phyloP scores from a whole-genome alignment of 1,284 basidiomycete genomes.

The Ganoderma lucidum region DNA sequence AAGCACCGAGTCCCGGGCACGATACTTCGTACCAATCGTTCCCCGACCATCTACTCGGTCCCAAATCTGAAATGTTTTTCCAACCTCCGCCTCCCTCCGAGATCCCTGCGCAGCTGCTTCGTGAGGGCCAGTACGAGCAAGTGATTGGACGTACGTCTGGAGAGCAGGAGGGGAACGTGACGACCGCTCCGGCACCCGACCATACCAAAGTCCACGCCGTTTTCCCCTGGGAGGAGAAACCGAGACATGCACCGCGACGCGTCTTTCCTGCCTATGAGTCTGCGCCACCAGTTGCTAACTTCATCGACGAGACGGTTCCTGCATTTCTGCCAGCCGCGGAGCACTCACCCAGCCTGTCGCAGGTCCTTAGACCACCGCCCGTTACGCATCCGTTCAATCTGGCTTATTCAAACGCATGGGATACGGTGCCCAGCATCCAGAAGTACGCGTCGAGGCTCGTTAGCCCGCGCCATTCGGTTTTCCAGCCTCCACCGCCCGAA shows the following conservation, averaged over 20 bases:
- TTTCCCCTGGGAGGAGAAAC: slow-evolving; percentile 94
- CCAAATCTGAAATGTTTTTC: slow-evolving; percentile 60
- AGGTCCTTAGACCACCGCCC: slow-evolving; percentile 34
- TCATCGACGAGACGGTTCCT: slow-evolving; percentile 44
- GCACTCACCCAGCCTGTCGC: slow-evolving; percentile 10
- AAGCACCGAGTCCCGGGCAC: slow-evolving; percentile 50
- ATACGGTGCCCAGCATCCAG: slow-evolving; percentile 79
- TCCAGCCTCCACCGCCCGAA: slow-evolving; percentile 55
- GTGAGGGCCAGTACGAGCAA: slow-evolving; percentile 69
- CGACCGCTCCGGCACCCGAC: slow-evolving; percentile 66
- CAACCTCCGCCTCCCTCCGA: slow-evolving; percentile 60
- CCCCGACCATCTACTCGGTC: slow-evolving; percentile 37
- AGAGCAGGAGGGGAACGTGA: background rate
- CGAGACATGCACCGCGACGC: slow-evolving; percentile 69
- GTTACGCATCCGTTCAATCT: slow-evolving; percentile 62
- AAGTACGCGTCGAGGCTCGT: slow-evolving; percentile 75
- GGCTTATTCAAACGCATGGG: slow-evolving; percentile 84
- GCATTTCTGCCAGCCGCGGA: slow-evolving; percentile 14
- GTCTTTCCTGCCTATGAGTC: slow-evolving; percentile 80
- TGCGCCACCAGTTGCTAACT: slow-evolving; percentile 58
- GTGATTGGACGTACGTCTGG: slow-evolving; percentile 54
- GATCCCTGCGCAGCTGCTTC: slow-evolving; percentile 67
- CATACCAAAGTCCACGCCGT: slow-evolving; percentile 75
- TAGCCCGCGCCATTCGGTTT: slow-evolving; percentile 54
- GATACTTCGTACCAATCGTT: slow-evolving; percentile 44